These are phyloP conservation scores for Macrolepiota dolichaula DNA, from an alignment of 768 basidiomycete species.

Conservation along the genomic window DNA sequence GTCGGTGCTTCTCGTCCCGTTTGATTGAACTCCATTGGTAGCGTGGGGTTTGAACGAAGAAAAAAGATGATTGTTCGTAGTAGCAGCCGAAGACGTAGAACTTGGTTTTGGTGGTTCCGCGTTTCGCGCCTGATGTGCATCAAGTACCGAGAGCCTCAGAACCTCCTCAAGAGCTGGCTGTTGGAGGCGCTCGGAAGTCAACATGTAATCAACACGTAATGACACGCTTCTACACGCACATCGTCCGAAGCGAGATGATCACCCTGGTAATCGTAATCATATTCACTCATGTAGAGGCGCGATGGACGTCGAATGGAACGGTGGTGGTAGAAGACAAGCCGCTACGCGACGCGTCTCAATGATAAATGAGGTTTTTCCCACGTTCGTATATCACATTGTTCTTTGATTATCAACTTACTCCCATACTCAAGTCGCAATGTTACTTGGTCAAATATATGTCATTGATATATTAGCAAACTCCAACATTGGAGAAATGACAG, in stretches of 20 bases:
- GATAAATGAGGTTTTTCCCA: constrained; percentile 8
- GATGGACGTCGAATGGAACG: not conserved
- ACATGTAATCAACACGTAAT: not conserved
- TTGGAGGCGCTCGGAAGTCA: not conserved
- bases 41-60: constrained; percentile 1
- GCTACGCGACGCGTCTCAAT: not conserved
- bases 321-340: not conserved
- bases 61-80: not conserved
- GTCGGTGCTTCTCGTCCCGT: not conserved
- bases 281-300: constrained; percentile 1
- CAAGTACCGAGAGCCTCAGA: not conserved
- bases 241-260: constrained; percentile 8
- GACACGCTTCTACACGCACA: not conserved
- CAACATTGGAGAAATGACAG: not conserved
- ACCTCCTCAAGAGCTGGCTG: constrained; percentile 2
- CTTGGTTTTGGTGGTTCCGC: not conserved
- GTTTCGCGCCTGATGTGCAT: not conserved
- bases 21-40: not conserved
- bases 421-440: not conserved
- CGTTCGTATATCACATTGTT: not conserved
- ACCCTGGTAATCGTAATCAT: not conserved
- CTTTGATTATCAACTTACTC: not conserved
- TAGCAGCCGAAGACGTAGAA: not conserved
- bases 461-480: not conserved
- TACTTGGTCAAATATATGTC: not conserved